phyloP scores from a whole-genome alignment of 2,329 filamentous ascomycete genomes.

The Fusarium proliferatum region DNA sequence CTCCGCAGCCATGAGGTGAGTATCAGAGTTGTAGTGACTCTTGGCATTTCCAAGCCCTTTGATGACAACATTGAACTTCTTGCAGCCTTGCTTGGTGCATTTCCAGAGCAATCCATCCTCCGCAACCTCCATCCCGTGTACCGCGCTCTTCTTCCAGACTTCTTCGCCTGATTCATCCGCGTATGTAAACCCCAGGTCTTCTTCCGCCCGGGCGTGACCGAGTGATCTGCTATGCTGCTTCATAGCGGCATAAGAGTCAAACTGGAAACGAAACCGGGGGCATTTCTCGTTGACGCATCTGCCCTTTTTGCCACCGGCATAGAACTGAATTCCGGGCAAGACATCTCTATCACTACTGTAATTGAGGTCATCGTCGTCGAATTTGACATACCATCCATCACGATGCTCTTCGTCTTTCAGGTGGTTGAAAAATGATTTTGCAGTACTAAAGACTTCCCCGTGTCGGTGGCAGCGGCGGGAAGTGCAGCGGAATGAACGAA shows the following conservation, averaged over 20 bases:
- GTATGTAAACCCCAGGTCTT: neutral
- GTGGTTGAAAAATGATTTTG: slow-evolving; percentile 21
- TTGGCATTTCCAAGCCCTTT: neutral
- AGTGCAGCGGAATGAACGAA: slow-evolving; percentile 31
- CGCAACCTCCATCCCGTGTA: slow-evolving; percentile 15
- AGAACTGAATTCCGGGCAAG: slow-evolving; percentile 10
- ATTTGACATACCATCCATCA: neutral
- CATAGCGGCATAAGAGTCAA: neutral
- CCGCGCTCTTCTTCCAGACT: slow-evolving; percentile 9
- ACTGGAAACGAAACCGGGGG: slow-evolving; percentile 1
- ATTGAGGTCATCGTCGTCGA: neutral
- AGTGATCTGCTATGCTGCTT: slow-evolving; percentile 19
- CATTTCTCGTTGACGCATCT: slow-evolving; percentile 22
- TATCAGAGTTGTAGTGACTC: slow-evolving; percentile 2
- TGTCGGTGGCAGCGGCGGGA: slow-evolving; percentile 11
- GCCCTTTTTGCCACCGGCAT: neutral
- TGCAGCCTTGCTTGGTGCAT: slow-evolving; percentile 26
- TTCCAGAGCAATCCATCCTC: slow-evolving; percentile 5
- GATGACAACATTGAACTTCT: slow-evolving; percentile 1
- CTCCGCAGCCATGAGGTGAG: slow-evolving; percentile 4
- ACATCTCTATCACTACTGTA: neutral
- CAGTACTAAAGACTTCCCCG: slow-evolving; percentile 10
- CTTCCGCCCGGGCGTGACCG: neutral
- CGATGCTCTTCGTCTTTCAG: slow-evolving; percentile 14
- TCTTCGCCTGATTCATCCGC: neutral